Percentiles rank a stretch among this genome's conserved stretches.
phyloP scores from a whole-genome alignment of 495 filamentous ascomycete species.

The Penicillium flavigenum region DNA sequence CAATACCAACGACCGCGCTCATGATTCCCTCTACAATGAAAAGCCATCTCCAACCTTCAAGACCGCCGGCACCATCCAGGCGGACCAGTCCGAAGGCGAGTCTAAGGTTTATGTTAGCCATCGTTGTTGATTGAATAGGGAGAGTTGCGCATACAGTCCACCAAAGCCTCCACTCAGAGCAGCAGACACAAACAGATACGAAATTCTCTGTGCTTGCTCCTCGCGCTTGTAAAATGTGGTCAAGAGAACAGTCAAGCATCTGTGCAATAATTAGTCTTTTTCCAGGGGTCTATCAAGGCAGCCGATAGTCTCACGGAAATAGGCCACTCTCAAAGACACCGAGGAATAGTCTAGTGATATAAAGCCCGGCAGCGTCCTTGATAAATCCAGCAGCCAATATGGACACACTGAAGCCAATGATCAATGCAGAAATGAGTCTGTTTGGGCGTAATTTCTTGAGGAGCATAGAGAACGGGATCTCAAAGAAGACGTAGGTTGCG shows the following conservation, averaged over 20 bases:
- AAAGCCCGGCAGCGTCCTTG: slow-evolving; percentile 35
- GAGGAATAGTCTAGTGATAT: slow-evolving; percentile 32
- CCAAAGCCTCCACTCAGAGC: slow-evolving; percentile 33
- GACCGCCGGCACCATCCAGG: slow-evolving; percentile 32
- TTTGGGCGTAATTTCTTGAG: slow-evolving; percentile 32
- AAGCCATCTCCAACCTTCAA: slow-evolving; percentile 43
- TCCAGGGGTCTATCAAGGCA: slow-evolving; percentile 14
- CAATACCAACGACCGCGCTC: slow-evolving; percentile 16
- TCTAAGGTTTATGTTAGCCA: slow-evolving; percentile 3
- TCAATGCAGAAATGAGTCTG: slow-evolving; percentile 37
- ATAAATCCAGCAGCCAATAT: slow-evolving; percentile 29
- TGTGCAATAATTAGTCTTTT: slow-evolving; percentile 20
- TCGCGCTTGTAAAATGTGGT: slow-evolving; percentile 26
- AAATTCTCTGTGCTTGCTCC: slow-evolving; percentile 21
- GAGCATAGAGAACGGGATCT: slow-evolving; percentile 35
- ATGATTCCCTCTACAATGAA: slow-evolving; percentile 43
- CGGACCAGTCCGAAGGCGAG: slow-evolving; percentile 37
- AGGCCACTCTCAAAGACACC: slow-evolving; percentile 37
- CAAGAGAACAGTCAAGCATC: slow-evolving; percentile 31
- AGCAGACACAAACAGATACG: slow-evolving; percentile 27
- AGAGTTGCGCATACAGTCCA: slow-evolving; percentile 10
- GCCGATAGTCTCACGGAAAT: slow-evolving; percentile 27
- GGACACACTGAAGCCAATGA: slow-evolving; percentile 36
- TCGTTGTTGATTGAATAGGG: neutral
- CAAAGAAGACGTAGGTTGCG: slow-evolving; percentile 37